phyloP scores from a whole-genome alignment of 805 yeast genomes.

The Candida oleophila region DNA sequence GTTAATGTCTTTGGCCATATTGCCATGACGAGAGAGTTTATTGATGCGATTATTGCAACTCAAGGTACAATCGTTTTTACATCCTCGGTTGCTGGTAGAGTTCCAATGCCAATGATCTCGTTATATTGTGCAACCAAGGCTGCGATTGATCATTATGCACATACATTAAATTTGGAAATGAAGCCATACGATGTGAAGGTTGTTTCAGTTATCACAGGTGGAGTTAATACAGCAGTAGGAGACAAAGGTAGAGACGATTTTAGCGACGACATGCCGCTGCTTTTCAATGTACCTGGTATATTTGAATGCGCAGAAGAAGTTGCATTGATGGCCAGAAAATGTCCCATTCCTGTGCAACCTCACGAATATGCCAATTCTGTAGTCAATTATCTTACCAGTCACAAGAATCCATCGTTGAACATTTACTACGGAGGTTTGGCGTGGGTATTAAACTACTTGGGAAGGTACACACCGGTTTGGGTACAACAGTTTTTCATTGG shows the following conservation, averaged over 20 bases:
- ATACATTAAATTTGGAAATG: slow-evolving; percentile 32
- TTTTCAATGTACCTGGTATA: slow-evolving; percentile 21
- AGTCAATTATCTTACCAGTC: slow-evolving; percentile 16
- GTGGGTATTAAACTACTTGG: slow-evolving; percentile 14
- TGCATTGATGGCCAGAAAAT: slow-evolving; percentile 21
- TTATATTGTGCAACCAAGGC: slow-evolving; percentile 39
- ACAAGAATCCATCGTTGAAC: slow-evolving; percentile 23
- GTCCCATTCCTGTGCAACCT: slow-evolving; percentile 18
- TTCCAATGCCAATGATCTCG: slow-evolving; percentile 32
- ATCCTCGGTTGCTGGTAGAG: slow-evolving; percentile 31
- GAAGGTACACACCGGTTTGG: slow-evolving; percentile 24
- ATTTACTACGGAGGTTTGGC: slow-evolving; percentile 26
- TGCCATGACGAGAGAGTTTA: slow-evolving; percentile 32
- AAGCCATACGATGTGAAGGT: slow-evolving; percentile 38
- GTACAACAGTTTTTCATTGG: slow-evolving; percentile 19
- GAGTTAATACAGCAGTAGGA: slow-evolving; percentile 36
- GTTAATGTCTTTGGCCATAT: slow-evolving; percentile 42
- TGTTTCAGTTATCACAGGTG: slow-evolving; percentile 39
- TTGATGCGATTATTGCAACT: slow-evolving; percentile 27
- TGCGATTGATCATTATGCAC: slow-evolving; percentile 37
- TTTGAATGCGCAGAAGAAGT: slow-evolving; percentile 18
- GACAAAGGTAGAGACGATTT: slow-evolving; percentile 11
- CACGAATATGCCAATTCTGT: slow-evolving; percentile 27
- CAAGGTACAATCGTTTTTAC: slow-evolving; percentile 40
- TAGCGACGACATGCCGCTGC: slow-evolving; percentile 10